Conservation (phyloP, 306 rosid species). For the Hylodesmum podocarpum region DNA sequence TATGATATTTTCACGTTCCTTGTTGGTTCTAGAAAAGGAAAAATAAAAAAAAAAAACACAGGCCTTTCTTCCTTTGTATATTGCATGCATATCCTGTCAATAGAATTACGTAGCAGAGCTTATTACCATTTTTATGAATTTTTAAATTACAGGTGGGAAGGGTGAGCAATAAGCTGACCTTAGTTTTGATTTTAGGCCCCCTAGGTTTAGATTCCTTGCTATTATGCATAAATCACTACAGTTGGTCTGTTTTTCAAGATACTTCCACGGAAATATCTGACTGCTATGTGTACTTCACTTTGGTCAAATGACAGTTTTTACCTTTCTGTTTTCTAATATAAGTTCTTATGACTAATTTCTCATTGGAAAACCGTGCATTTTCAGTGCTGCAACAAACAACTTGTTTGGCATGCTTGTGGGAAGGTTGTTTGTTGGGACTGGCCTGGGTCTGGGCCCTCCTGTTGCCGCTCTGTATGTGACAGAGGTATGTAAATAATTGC, state of each 20-base stretch:
- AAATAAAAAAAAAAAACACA: too few species aligned
- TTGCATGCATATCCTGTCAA: neutral
- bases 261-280: constrained; percentile 7
- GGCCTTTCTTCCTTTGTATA: constrained; percentile 25
- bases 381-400: constrained; percentile 90
- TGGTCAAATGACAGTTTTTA: neutral
- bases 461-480: constrained; percentile 82
- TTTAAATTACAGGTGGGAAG: constrained; percentile 1
- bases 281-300: constrained; percentile 3
- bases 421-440: constrained; percentile 90
- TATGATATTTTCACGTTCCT: neutral
- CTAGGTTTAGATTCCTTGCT: constrained; percentile 1
- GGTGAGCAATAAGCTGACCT: neutral
- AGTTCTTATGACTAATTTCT: constrained; percentile 16
- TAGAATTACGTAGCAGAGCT: neutral
- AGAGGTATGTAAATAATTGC: constrained; percentile 61
- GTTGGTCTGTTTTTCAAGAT: constrained; percentile 4
- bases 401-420: constrained; percentile 93
- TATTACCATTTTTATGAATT: neutral
- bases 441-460: constrained; percentile 93
- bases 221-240: neutral
- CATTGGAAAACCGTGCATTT: constrained; percentile 34
- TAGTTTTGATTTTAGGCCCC: neutral
- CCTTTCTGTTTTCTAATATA: neutral
- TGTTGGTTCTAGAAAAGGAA: constrained; percentile 11